Evolutionary conservation across 441 rosid species (phyloP).

Genomic region (Croton laevigatus): DNA sequence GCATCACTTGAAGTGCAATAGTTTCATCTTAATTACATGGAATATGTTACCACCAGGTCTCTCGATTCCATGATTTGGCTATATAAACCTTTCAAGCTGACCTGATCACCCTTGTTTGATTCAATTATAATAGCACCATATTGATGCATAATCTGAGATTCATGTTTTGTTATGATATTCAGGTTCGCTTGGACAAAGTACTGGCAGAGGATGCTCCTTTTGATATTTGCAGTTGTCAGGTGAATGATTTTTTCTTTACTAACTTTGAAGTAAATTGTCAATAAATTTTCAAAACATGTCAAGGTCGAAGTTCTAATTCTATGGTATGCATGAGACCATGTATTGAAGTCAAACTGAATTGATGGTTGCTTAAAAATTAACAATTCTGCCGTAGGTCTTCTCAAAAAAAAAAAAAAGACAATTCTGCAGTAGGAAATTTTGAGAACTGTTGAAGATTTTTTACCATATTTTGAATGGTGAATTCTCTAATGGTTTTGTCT

Average conservation of each 20-base stretch:
- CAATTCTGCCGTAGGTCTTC: too few species aligned
- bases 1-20: constrained; percentile 2
- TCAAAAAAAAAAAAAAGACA: too few species aligned
- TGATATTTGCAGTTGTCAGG: constrained; percentile 98
- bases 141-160: constrained; percentile 8
- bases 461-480: not conserved
- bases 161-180: constrained; percentile 32
- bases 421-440: too few species aligned
- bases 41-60: not conserved
- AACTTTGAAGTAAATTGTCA: not conserved
- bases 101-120: constrained; percentile 1
- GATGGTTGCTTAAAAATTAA: not conserved
- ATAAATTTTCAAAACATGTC: not conserved
- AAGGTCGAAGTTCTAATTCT: not conserved
- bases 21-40: not conserved
- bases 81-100: not conserved
- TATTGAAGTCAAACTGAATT: not conserved
- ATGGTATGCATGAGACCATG: not conserved
- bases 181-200: constrained; percentile 78
- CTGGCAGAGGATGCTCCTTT: constrained; percentile 91
- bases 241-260: constrained; percentile 23
- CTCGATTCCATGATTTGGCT: constrained; percentile 4
- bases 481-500: not conserved
- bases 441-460: not conserved
- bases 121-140: not conserved